phyloP scores from a whole-genome alignment of 805 yeast species.

The Saturnispora zaruensis region DNA sequence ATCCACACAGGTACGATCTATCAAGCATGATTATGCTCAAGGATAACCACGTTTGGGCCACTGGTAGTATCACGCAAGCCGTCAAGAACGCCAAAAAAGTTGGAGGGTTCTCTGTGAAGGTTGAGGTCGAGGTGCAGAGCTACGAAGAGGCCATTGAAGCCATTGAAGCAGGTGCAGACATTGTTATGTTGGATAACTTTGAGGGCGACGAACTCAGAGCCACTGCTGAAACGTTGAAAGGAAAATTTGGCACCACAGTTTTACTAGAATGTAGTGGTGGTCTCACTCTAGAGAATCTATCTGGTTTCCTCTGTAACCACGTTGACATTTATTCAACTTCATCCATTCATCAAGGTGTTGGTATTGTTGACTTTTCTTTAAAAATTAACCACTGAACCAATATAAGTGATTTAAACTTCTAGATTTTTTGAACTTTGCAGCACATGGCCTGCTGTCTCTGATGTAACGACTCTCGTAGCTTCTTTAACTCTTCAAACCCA shows the following conservation, averaged over 20 bases:
- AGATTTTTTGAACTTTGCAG: background rate
- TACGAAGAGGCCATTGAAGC: constrained; percentile 89
- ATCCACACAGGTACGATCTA: constrained; percentile 84
- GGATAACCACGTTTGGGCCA: constrained; percentile 88
- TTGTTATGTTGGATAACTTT: constrained; percentile 90
- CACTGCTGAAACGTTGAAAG: constrained; percentile 58
- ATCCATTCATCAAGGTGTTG: constrained; percentile 86
- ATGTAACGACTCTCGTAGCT: background rate
- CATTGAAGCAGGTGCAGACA: constrained; percentile 90
- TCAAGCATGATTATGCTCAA: constrained; percentile 94
- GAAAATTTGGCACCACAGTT: constrained; percentile 40
- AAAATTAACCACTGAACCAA: constrained; percentile 38
- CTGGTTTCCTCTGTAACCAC: constrained; percentile 58
- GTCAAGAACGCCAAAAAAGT: constrained; percentile 67
- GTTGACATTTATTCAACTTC: constrained; percentile 89
- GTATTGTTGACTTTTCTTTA: constrained; percentile 74
- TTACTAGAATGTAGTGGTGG: constrained; percentile 92
- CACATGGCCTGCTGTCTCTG: background rate
- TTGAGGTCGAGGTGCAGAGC: constrained; percentile 85
- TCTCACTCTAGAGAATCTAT: constrained; percentile 58
- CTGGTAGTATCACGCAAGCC: constrained; percentile 86
- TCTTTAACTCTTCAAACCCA: background rate
- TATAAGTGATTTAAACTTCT: background rate
- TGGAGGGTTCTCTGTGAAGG: constrained; percentile 82
- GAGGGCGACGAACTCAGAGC: constrained; percentile 50